Percentiles rank a stretch among this genome's conserved stretches.
Evolutionary conservation across 164 flowering plant species (phyloP).

Genomic region (Taxillus chinensis): DNA sequence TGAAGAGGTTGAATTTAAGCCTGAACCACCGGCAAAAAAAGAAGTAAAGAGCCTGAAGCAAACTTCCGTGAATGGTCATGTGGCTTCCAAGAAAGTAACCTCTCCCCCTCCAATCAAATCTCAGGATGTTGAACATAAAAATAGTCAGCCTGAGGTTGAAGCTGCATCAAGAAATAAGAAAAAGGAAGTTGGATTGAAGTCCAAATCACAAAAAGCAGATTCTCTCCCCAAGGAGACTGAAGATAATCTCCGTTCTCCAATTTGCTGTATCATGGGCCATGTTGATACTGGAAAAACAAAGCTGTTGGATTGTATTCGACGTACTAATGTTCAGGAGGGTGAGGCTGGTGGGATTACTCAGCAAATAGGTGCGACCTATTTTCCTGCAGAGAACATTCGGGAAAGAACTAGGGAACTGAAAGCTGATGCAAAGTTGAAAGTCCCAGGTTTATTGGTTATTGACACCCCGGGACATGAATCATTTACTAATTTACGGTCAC

Average conservation of each 20-base stretch:
- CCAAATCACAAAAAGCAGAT: conserved; percentile 23
- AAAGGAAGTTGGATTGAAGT: conserved; percentile 26
- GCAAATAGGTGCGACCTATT: conserved; percentile 97
- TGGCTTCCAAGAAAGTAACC: conserved; percentile 16
- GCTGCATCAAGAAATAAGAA: conserved; percentile 19
- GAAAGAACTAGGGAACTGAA: conserved; percentile 93
- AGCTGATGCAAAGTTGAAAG: conserved; percentile 84
- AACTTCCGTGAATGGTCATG: conserved; percentile 15
- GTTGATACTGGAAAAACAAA: conserved; percentile 99
- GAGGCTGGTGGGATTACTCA: conserved; percentile 99
- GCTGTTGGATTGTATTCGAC: conserved; percentile 89
- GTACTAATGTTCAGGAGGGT: conserved; percentile 99
- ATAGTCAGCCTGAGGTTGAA: conserved; percentile 21
- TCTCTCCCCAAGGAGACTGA: conserved; percentile 28
- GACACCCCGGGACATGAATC: conserved; percentile 99
- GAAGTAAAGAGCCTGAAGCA: conserved; percentile 29
- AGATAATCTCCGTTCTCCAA: conserved; percentile 80
- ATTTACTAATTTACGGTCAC: conserved; percentile 82
- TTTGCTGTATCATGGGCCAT: conserved; percentile 99
- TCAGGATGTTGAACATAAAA: conserved; percentile 23
- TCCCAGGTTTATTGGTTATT: conserved; percentile 90
- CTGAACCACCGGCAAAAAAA: conserved; percentile 43
- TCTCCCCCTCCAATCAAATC: conserved; percentile 20
- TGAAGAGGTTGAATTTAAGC: conserved; percentile 65
- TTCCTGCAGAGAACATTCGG: conserved; percentile 85